phyloP scores from a whole-genome alignment of 371 early-diverging fungal species.

The Batrachochytrium dendrobatidis region DNA sequence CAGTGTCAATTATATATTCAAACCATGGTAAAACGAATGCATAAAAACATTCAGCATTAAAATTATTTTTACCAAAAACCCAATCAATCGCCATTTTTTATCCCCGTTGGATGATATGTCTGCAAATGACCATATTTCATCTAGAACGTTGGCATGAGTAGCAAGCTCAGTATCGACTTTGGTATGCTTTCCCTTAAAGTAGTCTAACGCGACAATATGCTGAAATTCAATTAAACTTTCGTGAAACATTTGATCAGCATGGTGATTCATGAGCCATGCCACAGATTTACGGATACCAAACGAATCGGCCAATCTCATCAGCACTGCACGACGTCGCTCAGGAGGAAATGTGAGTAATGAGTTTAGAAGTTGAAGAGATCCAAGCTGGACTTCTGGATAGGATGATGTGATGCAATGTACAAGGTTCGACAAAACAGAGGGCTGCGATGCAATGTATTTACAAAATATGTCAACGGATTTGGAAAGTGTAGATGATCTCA shows the following conservation, averaged over 20 bases:
- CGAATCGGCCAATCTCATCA: background rate
- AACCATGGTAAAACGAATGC: no score
- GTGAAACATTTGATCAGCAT: background rate
- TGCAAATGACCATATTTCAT: background rate
- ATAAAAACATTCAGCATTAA: background rate
- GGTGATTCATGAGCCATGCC: background rate
- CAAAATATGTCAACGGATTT: background rate
- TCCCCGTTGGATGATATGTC: background rate
- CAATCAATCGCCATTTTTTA: background rate
- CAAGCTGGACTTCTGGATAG: background rate
- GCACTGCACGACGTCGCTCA: background rate
- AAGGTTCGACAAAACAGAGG: background rate
- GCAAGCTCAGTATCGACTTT: background rate
- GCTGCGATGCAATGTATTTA: background rate
- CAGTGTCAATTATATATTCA: background rate
- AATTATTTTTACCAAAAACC: slow-evolving; percentile 2
- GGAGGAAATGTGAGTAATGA: background rate
- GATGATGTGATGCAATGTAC: background rate
- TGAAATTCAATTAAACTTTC: background rate
- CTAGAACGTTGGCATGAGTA: background rate
- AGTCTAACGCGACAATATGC: background rate
- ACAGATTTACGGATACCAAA: background rate
- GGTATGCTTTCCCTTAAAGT: background rate
- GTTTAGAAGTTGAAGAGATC: background rate
- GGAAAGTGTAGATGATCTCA: background rate